Base-by-base conservation (phyloP, 805 yeast species). In the Starmerella sp. region DNA sequence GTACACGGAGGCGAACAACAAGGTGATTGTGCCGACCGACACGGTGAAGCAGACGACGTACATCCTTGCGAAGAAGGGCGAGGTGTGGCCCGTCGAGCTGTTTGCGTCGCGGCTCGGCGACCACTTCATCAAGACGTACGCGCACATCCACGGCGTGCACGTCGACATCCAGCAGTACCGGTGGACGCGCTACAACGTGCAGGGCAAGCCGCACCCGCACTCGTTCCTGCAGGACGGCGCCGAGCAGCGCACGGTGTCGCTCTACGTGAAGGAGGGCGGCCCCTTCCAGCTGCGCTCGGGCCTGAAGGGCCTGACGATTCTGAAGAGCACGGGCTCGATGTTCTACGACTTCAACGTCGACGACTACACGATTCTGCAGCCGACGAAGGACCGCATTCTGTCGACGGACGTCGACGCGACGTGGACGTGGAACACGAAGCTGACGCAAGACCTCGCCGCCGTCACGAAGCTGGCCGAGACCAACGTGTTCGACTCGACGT, bases 301-400 rank as follows among this genome's bases (percentile, higher is more conserved):
- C 39, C 75, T 87, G 66, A 81, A 83, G 70, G 91, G 82, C 63
- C 75, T 87, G 67, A 86, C 91, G 5, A 91, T 87, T 32, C 79
- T 87, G 69, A 90, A 90, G 72, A 83, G 93, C 35, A 90, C 97
- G 28, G 91, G 91, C 17, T 88, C 96, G 38, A 86, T 85, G 85
- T 90, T 90, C 75, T 82, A 85, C 72, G 95, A 93, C 53, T 90
- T 75, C 77, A 77, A 87, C 73, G 75, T 75, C 54, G 88, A 95
- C 73, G 96, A 90, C 68, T 86, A 79, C 79, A 90, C 97, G 62
- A 89, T 90, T 48, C 79, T 90, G 69, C 69, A 79, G 66, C 95
- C 95, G 62, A 83, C 95, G 48, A 74, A 71, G 39, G 97, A 90
- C 73, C 77, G 97, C 65, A 83, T 90, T 60, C 76, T 90, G 65